phyloP scores from a whole-genome alignment of 441 rosid genomes.

The Arabidopsis hybrid region DNA sequence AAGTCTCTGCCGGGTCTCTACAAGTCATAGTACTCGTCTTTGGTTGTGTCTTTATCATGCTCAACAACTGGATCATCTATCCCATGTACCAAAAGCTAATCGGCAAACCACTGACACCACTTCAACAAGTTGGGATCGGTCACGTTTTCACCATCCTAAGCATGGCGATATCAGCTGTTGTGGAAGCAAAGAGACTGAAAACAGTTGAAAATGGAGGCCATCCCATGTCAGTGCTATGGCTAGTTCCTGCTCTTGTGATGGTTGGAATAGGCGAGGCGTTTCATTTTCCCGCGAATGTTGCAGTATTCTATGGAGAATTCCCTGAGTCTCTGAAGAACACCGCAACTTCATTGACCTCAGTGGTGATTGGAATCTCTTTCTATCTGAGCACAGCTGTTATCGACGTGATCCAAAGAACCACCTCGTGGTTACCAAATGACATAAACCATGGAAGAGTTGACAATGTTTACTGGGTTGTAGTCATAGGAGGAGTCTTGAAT shows the following conservation, averaged over 20 bases:
- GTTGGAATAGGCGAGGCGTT: constrained; percentile 53
- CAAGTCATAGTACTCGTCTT: constrained; percentile 40
- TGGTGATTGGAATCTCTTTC: constrained; percentile 45
- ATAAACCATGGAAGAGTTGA: constrained; percentile 57
- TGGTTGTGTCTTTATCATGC: constrained; percentile 32
- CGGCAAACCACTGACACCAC: constrained; percentile 33
- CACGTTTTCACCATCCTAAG: constrained; percentile 49
- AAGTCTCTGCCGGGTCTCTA: constrained; percentile 55
- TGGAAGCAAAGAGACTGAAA: constrained; percentile 54
- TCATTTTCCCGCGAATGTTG: constrained; percentile 45
- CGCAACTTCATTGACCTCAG: constrained; percentile 49
- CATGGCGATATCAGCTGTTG: constrained; percentile 49
- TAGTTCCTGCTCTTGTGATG: constrained; percentile 49
- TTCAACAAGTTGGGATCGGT: constrained; percentile 51
- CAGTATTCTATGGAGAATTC: constrained; percentile 50
- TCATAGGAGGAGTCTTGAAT: constrained; percentile 32
- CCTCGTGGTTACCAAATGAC: constrained; percentile 54
- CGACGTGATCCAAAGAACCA: constrained; percentile 40
- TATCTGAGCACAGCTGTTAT: constrained; percentile 49
- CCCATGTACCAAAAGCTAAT: constrained; percentile 49
- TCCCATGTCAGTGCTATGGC: constrained; percentile 46
- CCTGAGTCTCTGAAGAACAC: constrained; percentile 48
- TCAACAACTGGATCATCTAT: constrained; percentile 43
- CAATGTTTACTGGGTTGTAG: constrained; percentile 52
- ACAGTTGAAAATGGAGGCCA: constrained; percentile 27